Base-by-base conservation (phyloP, 2,329 filamentous ascomycete genomes). In the Neurospora crassa region DNA sequence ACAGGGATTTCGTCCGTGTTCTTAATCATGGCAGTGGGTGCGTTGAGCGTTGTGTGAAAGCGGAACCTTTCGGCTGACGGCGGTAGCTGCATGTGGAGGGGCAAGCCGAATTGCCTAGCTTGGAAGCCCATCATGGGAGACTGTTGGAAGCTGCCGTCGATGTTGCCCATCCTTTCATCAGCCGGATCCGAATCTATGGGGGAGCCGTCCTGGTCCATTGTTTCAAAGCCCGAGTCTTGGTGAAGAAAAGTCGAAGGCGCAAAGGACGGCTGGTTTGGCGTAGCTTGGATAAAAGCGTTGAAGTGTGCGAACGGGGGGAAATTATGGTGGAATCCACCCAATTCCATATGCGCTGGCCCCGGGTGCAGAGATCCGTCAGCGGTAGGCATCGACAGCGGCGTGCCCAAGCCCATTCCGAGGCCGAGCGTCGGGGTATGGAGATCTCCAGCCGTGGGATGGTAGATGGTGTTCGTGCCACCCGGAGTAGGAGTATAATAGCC, bases 1-100 rank as follows among this genome's bases (percentile, higher is more conserved):
- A 98, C 89, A 0, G 96, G 96, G 34, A 98, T 96, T 79, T 98
- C 95, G 72, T 96, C 92, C 1, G 89, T 82, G 73, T 94, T 90
- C 80, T 92, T 96, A 78, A 96, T 91, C 96, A 98, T 99, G 8
- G 96, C 96, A 0, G 96, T 99, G 3, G 95, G 94, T 1, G 96
- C 95, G 79, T 97, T 96, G 67, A 99, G 82, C 0, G 93, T 96
- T 69, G 93, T 91, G 79, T 96, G 92, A 78, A 93, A 98, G 53
- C 96, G 92, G 78, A 97, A 97, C 78, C 90, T 91, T 77, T 92
- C 90, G 11, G 85, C 87, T 0, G 85, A 84, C 1, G 84, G 76
- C 6, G 88, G 87, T 42, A 89, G 79, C 1, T 81, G 78, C 41
- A 84, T 80, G 20, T 81, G 76, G 77, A 86, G 82, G 14, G 82